A percentile compares a stretch with the other conserved stretches of the same genome.
Evolutionary conservation across 2,329 filamentous ascomycete genomes (phyloP).

Genomic region (Aspergillus sp.): DNA sequence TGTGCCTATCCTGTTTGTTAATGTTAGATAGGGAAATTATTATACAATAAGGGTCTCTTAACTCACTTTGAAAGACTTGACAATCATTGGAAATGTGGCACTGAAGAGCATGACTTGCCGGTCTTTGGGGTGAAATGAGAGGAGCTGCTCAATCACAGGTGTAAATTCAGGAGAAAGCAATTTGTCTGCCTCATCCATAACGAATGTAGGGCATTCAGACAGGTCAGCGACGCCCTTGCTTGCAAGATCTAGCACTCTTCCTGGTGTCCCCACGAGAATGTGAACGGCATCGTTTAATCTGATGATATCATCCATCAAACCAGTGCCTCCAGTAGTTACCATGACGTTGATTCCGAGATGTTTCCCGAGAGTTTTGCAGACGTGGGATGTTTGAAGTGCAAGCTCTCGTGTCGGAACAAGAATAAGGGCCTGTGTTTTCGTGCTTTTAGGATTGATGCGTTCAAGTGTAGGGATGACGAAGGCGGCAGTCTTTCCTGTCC

Average conservation of each 20-base stretch:
- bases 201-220: conserved; percentile 93
- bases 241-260: conserved; percentile 91
- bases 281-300: conserved; percentile 92
- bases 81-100: conserved; percentile 93
- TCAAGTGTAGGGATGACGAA: conserved; percentile 96
- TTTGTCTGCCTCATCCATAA: conserved; percentile 99
- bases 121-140: conserved; percentile 94
- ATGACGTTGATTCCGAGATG: conserved; percentile 97
- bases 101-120: conserved; percentile 99
- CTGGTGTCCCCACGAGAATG: conserved; percentile 95
- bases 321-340: conserved; percentile 97
- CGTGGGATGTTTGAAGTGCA: conserved; percentile 96
- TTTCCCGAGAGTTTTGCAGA: conserved; percentile 97
- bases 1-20: conserved; percentile 73
- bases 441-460: conserved; percentile 93
- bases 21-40: not conserved
- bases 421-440: conserved; percentile 94
- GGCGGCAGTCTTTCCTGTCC: conserved; percentile 96
- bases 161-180: conserved; percentile 96
- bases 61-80: conserved; percentile 81
- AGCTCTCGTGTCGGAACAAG: conserved; percentile 95
- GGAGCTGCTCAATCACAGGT: conserved; percentile 91
- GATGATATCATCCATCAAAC: conserved; percentile 93
- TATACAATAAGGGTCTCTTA: too few species aligned
- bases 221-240: conserved; percentile 96